Conservation (phyloP, 352 stramenopile genomes). For the Stramenopiles sp. region DNA sequence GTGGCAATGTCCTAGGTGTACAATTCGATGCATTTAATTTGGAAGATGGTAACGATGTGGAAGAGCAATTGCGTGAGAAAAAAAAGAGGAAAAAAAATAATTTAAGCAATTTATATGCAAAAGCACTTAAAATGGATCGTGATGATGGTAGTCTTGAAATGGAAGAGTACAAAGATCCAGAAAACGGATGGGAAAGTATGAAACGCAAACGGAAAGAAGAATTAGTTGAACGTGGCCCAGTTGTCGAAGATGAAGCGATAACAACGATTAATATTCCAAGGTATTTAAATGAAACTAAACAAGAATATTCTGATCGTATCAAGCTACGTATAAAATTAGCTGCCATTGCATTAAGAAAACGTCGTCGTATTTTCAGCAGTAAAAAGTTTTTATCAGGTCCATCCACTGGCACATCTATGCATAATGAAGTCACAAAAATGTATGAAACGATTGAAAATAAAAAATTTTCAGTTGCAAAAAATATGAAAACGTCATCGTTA, state of each 20-base stretch:
- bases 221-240: background rate
- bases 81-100: background rate
- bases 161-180: background rate
- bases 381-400: background rate
- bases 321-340: background rate
- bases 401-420: background rate
- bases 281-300: background rate
- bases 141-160: background rate
- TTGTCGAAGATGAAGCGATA: background rate
- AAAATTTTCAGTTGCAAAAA: background rate
- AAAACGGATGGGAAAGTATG: background rate
- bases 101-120: background rate
- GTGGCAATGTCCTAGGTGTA: background rate
- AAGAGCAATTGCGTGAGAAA: background rate
- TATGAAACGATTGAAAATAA: background rate
- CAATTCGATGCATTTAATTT: background rate
- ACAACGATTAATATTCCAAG: background rate
- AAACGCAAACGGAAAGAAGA: background rate
- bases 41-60: background rate
- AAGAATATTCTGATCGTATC: background rate
- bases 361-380: background rate
- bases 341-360: background rate
- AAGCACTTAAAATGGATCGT: background rate
- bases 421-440: background rate
- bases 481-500: background rate